Base-by-base conservation (phyloP, 331 rosid species). In the Rhamnella rubrinervis region DNA sequence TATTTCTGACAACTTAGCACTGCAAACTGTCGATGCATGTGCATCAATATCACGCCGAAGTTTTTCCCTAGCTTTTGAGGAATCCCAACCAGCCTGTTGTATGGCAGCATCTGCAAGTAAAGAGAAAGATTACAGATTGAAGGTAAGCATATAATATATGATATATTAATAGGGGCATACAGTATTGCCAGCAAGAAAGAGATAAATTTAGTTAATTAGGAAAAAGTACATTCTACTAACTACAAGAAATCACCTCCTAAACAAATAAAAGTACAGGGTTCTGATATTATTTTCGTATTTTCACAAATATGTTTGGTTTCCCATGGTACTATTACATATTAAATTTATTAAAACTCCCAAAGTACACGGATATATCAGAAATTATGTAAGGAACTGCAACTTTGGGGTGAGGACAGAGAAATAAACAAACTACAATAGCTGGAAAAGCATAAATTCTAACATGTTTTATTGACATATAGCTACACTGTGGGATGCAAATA, bases 1-100 rank as follows among this genome's bases (percentile, higher is more conserved):
- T 57, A 93, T 63, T 72, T 74, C 90, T 3, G 80, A 81, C 60
- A 90, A 72, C 74, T 87, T 84, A 39, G 82, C 89, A 81, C 63
- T 53, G 10, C 84, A 44, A 79, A 93, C 85, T 39, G 88, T 84
- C 26, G 75, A 75, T 59, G 80, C 80, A 82, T 93, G 96, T 21
- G 70, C 75, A 72, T 87, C 86, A 59, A 93, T 71, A 80, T 93
- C 95, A 65, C 89, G 96, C 28, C 6, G 59, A 81, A 93, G 91
- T 71, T 93, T 88, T 55, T 88, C 97, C 55, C 78, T 66, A 39
- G 80, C 71, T 83, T 77, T 91, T 8, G 83, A 85, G 56, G 91
- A 77, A 74, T 87, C 80, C 98, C 98, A 93, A 62, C 77, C 75
- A 61, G 87, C 89, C 70, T 79, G 89, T 65, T 72, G 67, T 58